phyloP scores from a whole-genome alignment of 148 eudicot species.

The Diospyros lotus region DNA sequence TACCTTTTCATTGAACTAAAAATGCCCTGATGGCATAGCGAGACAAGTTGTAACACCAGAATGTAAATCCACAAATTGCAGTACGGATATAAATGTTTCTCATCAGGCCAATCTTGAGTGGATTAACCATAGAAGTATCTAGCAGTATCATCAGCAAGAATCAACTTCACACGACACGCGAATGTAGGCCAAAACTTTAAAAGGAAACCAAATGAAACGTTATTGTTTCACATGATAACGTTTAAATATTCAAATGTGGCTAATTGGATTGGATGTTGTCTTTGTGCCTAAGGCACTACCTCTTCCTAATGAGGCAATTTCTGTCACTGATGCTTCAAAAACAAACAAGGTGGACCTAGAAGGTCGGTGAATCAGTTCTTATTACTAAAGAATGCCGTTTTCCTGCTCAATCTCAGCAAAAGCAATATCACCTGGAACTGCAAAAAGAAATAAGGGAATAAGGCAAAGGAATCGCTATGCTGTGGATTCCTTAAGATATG shows the following conservation, averaged over 20 bases:
- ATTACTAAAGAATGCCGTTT: constrained; percentile 4
- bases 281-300: neutral
- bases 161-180: neutral
- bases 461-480: neutral
- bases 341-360: neutral
- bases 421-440: constrained; percentile 11
- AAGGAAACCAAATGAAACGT: neutral
- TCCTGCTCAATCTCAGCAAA: neutral
- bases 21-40: too few species aligned
- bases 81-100: too few species aligned
- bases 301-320: neutral
- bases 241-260: neutral
- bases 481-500: constrained; percentile 59
- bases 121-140: too few species aligned
- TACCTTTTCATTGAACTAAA: too few species aligned
- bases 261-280: neutral
- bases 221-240: neutral
- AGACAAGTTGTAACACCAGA: too few species aligned
- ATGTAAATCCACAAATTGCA: too few species aligned
- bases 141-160: too few species aligned
- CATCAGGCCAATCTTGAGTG: too few species aligned
- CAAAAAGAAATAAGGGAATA: neutral
- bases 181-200: neutral
- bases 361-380: neutral
- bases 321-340: neutral